phyloP scores from a whole-genome alignment of 768 basidiomycete genomes.

The Saitozyma sp. region DNA sequence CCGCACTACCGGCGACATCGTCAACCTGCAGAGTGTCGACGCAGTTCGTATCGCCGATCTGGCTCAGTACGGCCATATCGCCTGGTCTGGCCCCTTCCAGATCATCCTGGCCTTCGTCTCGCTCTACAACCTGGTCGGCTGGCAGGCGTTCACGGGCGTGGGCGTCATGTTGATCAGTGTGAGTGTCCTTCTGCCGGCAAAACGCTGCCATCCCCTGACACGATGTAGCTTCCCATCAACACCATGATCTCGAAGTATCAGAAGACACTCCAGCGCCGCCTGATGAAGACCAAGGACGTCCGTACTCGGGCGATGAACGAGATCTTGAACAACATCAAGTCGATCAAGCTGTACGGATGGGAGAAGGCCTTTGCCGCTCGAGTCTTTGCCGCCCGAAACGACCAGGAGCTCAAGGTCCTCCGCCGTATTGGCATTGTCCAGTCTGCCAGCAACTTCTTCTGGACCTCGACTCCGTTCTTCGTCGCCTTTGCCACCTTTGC shows the following conservation, averaged over 20 bases:
- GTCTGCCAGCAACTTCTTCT: conserved; percentile 56
- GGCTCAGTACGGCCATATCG: conserved; percentile 66
- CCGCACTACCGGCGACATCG: conserved; percentile 84
- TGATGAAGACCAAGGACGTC: conserved; percentile 87
- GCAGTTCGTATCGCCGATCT: conserved; percentile 50
- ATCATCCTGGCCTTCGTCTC: conserved; percentile 86
- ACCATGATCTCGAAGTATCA: conserved; percentile 37
- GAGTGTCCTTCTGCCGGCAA: conserved; percentile 50
- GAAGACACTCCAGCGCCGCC: conserved; percentile 69
- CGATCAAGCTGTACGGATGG: conserved; percentile 74
- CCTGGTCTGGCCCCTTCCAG: conserved; percentile 79
- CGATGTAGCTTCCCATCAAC: conserved; percentile 36
- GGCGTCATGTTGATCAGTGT: conserved; percentile 80
- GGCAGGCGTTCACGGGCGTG: conserved; percentile 87
- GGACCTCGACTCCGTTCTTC: conserved; percentile 49
- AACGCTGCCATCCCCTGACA: background rate
- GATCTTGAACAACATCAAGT: conserved; percentile 86
- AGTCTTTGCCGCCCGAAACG: conserved; percentile 63
- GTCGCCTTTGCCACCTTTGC: conserved; percentile 53
- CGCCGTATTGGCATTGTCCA: conserved; percentile 75
- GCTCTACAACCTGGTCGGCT: conserved; percentile 84
- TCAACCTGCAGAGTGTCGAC: conserved; percentile 84
- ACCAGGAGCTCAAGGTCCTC: conserved; percentile 64
- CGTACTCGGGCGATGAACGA: conserved; percentile 75
- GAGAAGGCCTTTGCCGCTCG: conserved; percentile 83